phyloP scores from a whole-genome alignment of 2,329 filamentous ascomycete species.

The Ploettnerulaceae sp. region DNA sequence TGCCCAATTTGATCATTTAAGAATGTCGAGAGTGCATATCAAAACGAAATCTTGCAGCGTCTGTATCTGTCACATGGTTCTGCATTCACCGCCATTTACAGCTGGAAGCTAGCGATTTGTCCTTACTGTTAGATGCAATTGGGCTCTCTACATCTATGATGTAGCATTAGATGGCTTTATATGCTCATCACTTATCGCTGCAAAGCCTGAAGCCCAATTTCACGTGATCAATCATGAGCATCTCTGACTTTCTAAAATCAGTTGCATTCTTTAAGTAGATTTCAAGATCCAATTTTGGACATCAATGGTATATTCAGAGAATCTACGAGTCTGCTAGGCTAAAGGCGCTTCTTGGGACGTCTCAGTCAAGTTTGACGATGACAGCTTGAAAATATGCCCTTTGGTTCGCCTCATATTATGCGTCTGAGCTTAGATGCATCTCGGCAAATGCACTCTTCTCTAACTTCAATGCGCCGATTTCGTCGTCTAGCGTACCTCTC shows the following conservation, averaged over 20 bases:
- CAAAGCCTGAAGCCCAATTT: not conserved
- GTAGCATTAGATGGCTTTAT: not conserved
- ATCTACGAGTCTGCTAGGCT: not conserved
- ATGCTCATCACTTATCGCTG: not conserved
- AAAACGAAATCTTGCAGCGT: not conserved
- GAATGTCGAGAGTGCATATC: not conserved
- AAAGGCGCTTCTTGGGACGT: not conserved
- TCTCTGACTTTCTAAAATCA: not conserved
- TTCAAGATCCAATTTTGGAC: not conserved
- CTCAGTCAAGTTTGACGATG: not conserved
- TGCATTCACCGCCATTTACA: constrained; percentile 1
- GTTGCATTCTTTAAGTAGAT: no score
- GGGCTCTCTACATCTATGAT: not conserved
- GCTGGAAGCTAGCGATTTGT: constrained; percentile 1
- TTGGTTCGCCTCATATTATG: constrained; percentile 6
- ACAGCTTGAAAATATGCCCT: constrained; percentile 5
- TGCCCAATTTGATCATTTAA: not conserved
- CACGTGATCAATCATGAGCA: not conserved
- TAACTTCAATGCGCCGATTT: not conserved
- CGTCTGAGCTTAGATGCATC: not conserved
- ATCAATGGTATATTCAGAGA: not conserved
- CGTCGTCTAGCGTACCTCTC: not conserved
- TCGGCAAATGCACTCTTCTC: not conserved
- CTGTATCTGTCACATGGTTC: not conserved
- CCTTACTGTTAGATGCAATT: not conserved